Base-by-base conservation (phyloP, 2,329 filamentous ascomycete genomes). In the Scedosporium apiospermum region DNA sequence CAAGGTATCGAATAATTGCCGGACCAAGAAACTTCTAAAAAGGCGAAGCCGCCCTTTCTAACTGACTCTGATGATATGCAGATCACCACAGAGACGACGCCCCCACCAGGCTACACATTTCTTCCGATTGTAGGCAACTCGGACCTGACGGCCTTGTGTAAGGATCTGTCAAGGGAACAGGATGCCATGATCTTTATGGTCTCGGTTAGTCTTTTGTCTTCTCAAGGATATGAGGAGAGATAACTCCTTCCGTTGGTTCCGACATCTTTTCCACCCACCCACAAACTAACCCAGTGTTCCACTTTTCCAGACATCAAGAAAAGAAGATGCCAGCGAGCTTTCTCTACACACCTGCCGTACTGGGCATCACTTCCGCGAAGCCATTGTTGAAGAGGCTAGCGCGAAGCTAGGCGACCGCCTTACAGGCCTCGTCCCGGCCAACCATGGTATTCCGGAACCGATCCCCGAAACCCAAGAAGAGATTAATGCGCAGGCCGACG, bases 101-200 rank as follows among this genome's bases (percentile, higher is more conserved):
- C 85, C 14, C 84, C 84, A 10, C 82, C 84, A 1, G 84, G 84
- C 53, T 88, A 84, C 69, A 79, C 82, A 65, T 88, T 87, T 69
- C 80, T 88, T 53, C 83, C 85, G 38, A 80, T 82, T 60, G 51
- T 55, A 55, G 85, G 85, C 59, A 82, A 88, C 66, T 85, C 85
- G 23, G 77, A 80, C 65, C 73, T 88, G 68, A 87, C 84, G 4
- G 76, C 75, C 62, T 74, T 78, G 53, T 88, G 86, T 76, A 88
- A 88, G 71, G 85, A 88, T 67, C 71, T 87, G 21, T 88, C 85
- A 1, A 78, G 86, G 65, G 82, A 86, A 67, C 76, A 78, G 60
- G 84, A 80, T 67, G 84, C 83, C 55, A 83, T 86, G 80, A 82
- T 88, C 16, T 88, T 86, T 67, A 87, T 88, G 63, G 85, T 88